A percentile compares a stretch with the other conserved stretches of the same genome.
These are phyloP conservation scores for Cucurbita argyrosperma DNA, from an alignment of 306 rosid species.

Conservation along the genomic window DNA sequence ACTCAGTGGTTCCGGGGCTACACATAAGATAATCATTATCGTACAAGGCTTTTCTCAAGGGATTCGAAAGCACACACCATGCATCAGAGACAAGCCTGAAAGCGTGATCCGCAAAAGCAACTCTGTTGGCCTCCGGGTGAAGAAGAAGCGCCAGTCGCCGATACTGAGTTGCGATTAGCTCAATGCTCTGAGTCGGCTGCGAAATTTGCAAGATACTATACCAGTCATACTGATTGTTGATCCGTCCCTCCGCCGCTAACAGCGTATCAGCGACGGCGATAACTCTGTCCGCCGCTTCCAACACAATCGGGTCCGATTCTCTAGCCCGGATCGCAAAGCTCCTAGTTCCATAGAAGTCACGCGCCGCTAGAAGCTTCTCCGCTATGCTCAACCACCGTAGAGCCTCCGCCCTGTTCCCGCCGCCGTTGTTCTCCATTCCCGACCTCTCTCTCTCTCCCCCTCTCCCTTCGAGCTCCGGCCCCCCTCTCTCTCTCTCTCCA, in stretches of 20 bases:
- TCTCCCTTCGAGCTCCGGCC: neutral
- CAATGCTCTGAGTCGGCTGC: slow-evolving; percentile 48
- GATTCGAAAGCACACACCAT: slow-evolving; percentile 61
- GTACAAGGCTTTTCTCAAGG: slow-evolving; percentile 36
- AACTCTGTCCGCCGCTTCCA: slow-evolving; percentile 50
- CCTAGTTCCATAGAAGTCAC: slow-evolving; percentile 64
- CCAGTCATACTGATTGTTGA: slow-evolving; percentile 44
- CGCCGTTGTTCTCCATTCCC: neutral
- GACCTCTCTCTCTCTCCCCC: neutral
- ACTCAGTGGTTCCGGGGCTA: slow-evolving; percentile 11
- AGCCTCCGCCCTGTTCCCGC: slow-evolving; percentile 49
- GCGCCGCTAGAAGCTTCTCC: slow-evolving; percentile 54
- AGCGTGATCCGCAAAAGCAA: slow-evolving; percentile 49
- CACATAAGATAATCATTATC: slow-evolving; percentile 39
- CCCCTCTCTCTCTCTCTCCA: neutral
- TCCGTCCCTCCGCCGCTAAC: slow-evolving; percentile 46
- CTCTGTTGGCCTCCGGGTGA: slow-evolving; percentile 43
- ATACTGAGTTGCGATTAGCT: slow-evolving; percentile 53
- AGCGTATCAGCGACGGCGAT: slow-evolving; percentile 70
- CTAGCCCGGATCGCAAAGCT: slow-evolving; percentile 79
- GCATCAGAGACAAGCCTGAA: slow-evolving; percentile 62
- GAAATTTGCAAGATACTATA: slow-evolving; percentile 52
- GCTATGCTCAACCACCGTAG: slow-evolving; percentile 78
- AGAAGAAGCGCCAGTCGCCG: slow-evolving; percentile 63
- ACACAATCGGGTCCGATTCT: slow-evolving; percentile 54